phyloP scores from a whole-genome alignment of 768 basidiomycete species.

The Lactifluus volemus region DNA sequence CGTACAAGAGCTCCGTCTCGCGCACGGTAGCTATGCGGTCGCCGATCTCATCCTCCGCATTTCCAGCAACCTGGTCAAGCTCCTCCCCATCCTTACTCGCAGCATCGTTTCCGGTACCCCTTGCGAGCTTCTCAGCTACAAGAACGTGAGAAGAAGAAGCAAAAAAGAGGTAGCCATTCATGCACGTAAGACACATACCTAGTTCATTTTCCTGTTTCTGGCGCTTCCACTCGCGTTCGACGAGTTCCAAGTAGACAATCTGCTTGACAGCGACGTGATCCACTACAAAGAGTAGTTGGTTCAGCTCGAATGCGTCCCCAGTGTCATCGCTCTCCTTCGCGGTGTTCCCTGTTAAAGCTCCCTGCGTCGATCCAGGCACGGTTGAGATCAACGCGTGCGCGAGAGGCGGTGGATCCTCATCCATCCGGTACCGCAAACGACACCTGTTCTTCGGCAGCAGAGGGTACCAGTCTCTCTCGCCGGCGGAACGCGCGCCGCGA shows the following conservation, averaged over 20 bases:
- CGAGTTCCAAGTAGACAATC: constrained; percentile 89
- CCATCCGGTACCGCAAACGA: constrained; percentile 34
- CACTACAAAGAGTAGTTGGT: constrained; percentile 90
- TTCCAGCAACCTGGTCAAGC: constrained; percentile 89
- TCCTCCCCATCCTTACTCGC: constrained; percentile 63
- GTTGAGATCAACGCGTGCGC: constrained; percentile 9
- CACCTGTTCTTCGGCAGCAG: constrained; percentile 21
- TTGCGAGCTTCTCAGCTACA: constrained; percentile 53
- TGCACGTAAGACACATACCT: constrained; percentile 37
- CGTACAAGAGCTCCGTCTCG: constrained; percentile 83
- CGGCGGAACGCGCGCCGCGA: constrained; percentile 56
- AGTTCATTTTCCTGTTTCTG: constrained; percentile 85
- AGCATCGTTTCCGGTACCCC: constrained; percentile 30
- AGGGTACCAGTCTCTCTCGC: constrained; percentile 13
- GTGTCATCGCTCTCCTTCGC: constrained; percentile 36
- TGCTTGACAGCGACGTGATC: constrained; percentile 98
- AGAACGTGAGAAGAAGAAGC: not conserved
- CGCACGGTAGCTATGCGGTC: constrained; percentile 79
- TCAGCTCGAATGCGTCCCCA: constrained; percentile 81
- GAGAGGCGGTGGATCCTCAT: constrained; percentile 42
- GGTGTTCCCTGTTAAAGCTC: not conserved
- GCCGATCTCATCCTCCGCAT: constrained; percentile 97
- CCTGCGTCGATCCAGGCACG: constrained; percentile 14
- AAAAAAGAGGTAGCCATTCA: not conserved
- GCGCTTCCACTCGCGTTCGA: constrained; percentile 93